Base-by-base conservation (phyloP, 2,329 filamentous ascomycete genomes). In the Bisporella sp. region DNA sequence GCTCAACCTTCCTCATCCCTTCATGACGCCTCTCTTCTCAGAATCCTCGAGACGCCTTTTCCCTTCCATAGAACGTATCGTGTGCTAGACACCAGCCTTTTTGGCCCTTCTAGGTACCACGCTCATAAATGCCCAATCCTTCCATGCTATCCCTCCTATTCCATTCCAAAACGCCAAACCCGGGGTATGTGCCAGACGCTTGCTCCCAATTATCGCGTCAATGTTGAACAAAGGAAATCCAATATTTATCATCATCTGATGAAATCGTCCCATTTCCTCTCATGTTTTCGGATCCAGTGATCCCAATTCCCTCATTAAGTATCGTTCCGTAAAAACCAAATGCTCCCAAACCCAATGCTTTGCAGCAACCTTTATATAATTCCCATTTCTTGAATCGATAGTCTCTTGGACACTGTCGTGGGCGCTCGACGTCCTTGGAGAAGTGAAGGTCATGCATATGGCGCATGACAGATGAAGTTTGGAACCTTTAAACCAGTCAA, bases 91-190 rank as follows among this genome's bases (percentile, higher is more conserved):
- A 47, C 49, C 54, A 54, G 54, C 48, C 53, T 37, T 45, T 21
- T 45, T 44, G 49, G 48, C 55, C 55, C 55, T 46, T 55, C 53
- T 52, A 55, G 55, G 52, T 46, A 47, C 45, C 49, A 35, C 47
- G n/a, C 44, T 46, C 42, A 32, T 47, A 43, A 40, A 43, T 41
- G 31, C 35, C 43, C 37, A 31, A 51, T 37, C 35, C 8, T 37
- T 37, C 35, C 35, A 37, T 37, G 35, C 21, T 21, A 21, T 41
- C 43, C 21, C 35, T 48, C 49, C 31, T 43, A 45, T 41, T 49
- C 48, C 52, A 45, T 47, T 49, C 57, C 52, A 21, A 52, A 60
- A 60, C 58, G 58, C 58, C 58, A 54, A 49, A 55, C 54, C 55
- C 52, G 41, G 56, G 53, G 35, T 37, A 37, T 59, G 55, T 56